Evolutionary conservation across 2,329 filamentous ascomycete species (phyloP), one percentile per base, ranked within the genome.

Genomic region (Knufia fluminis): DNA sequence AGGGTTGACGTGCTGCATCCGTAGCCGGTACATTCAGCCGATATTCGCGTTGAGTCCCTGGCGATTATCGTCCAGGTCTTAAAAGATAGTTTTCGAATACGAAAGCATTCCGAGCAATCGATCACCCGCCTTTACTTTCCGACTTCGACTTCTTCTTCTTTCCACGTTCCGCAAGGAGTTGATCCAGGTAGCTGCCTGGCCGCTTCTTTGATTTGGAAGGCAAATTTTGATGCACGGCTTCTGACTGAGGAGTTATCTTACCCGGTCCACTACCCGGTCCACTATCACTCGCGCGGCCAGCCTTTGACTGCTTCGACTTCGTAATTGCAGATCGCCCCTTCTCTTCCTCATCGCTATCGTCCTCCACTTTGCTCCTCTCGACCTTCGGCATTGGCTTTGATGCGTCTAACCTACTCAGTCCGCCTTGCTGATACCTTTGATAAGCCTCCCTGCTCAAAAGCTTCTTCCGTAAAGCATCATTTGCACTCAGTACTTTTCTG

Each of bases 141-240:
- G 42, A 28, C 14, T 45, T 45, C 19, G 33, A 8, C 16, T 40
- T 48, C 35, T 40, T 56, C 51, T 59, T 59, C 24, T 50, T 50
- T 7, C 49, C 54, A 24, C 57, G 51, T 24, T 56, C 50, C 10
- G 57, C 57, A 2, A 59, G 56, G n/a, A 59, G 36, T 42, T 59
- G 49, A 47, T 57, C 57, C 8, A 58, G 52, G 39, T 57, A 58
- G 40, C 54, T 59, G 10, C 51, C 46, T 6, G 50, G 54, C 6
- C 55, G 52, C 39, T 54, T 58, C 40, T 52, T 54, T n/a, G 19
- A 14, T 26, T 10, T 43, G n/a, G 44, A 14, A 16, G 10, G 23
- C 10, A n/a, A 2, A 28, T 23, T 20, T 9, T 4, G 24, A n/a
- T 2, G 2, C 17, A 20, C 12, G 9, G 17, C 20, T 16, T 38